Percentiles rank a stretch among this genome's conserved stretches.
phyloP scores from a whole-genome alignment of 768 basidiomycete species.

The Russula sp. region DNA sequence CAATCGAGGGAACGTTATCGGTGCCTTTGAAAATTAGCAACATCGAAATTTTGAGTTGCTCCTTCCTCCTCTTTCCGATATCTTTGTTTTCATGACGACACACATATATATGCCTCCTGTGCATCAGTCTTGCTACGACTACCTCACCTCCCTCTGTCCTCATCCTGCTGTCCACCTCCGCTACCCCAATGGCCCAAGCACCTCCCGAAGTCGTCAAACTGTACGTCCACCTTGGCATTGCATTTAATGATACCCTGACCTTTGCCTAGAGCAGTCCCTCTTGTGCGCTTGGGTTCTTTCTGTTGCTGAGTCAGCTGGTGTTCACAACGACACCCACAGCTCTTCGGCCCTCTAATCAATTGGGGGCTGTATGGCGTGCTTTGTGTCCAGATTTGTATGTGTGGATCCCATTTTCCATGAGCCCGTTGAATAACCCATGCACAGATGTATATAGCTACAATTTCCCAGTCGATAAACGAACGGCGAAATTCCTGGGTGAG shows the following conservation, averaged over 20 bases:
- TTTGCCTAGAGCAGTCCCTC: constrained; percentile 1
- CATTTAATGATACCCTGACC: neutral
- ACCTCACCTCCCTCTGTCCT: neutral
- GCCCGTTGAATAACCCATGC: neutral
- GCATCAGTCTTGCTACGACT: neutral
- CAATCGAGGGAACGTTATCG: too few relatives aligned
- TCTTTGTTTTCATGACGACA: too few relatives aligned
- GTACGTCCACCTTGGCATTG: neutral
- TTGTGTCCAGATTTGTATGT: constrained; percentile 29
- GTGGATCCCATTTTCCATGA: neutral
- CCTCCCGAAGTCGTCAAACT: neutral
- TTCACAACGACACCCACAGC: neutral
- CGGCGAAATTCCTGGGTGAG: constrained; percentile 3
- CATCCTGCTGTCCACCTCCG: neutral
- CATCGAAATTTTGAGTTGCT: too few relatives aligned
- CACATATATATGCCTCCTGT: neutral
- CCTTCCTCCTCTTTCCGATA: too few relatives aligned
- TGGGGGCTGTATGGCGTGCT: constrained; percentile 30
- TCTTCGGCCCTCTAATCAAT: constrained; percentile 24
- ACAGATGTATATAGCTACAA: constrained; percentile 19
- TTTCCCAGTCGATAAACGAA: constrained; percentile 8
- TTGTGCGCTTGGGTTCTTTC: constrained; percentile 1
- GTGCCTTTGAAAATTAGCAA: too few relatives aligned
- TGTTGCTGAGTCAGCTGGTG: neutral
- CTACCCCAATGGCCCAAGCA: neutral